Conservation (phyloP, 345 rosid genomes). For the Eucalyptus paniculata region DNA sequence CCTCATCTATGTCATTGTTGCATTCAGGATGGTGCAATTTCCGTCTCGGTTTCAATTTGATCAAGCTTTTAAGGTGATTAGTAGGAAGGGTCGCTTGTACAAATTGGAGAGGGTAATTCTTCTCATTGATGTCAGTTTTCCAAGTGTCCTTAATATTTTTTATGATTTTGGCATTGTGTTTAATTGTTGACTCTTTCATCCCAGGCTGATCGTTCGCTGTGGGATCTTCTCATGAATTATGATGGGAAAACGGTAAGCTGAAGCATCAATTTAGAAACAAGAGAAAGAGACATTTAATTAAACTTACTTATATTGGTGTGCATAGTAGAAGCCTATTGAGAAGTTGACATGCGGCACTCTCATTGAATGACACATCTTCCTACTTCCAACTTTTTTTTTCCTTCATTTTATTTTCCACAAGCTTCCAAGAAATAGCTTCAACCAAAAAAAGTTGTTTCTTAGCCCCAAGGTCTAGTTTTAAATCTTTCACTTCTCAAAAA, state of each 20-base stretch:
- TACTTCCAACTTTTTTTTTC: neutral
- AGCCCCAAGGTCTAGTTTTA: neutral
- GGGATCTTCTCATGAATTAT: conserved; percentile 37
- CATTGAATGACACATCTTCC: neutral
- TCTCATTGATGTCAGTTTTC: neutral
- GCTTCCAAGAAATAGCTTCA: neutral
- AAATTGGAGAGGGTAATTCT: conserved; percentile 47
- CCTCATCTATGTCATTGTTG: neutral
- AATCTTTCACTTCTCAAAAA: neutral
- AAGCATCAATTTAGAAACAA: neutral
- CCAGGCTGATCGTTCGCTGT: conserved; percentile 35
- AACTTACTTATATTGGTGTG: neutral
- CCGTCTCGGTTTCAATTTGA: conserved; percentile 21
- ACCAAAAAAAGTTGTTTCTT: neutral
- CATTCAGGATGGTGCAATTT: conserved; percentile 49
- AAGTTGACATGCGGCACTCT: neutral
- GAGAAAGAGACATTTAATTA: neutral
- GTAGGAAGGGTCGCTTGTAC: conserved; percentile 37
- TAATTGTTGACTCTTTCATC: neutral
- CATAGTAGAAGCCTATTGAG: neutral
- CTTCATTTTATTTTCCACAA: neutral
- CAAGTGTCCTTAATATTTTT: neutral
- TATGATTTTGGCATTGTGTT: neutral
- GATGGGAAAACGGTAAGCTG: conserved; percentile 61
- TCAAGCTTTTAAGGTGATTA: conserved; percentile 20